Evolutionary conservation across 2,329 filamentous ascomycete genomes (phyloP), one percentile per base, ranked within the genome.

Genomic region (Grosmannia clavigera): DNA sequence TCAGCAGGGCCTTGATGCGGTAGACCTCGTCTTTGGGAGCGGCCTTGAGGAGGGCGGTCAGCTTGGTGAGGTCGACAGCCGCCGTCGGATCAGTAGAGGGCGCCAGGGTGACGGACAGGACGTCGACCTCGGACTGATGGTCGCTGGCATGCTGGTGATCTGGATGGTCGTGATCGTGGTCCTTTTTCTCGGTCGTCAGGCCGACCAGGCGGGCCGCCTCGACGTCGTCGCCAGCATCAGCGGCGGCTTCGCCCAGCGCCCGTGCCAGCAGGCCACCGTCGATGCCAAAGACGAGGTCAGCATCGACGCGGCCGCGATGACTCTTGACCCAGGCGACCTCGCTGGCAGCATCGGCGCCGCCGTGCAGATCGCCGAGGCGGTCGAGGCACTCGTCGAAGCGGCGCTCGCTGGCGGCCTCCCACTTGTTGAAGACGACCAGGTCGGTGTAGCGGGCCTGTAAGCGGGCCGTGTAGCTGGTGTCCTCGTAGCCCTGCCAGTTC

Each of bases 11-110:
- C 72, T 99, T 99, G 71, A 99, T 97, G 60, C 94, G 84, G 74
- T 97, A 99, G 11, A 95, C 84, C 69, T 97, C 92, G 65, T 99
- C 94, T 70, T 95, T 96, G 0, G 91, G 88, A 0, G 92, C 88
- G 0, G 82, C 73, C 55, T 79, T 77, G 38, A 97, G 79, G 2
- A 97, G 76, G 11, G 75, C 75, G 60, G 85, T 77, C 9, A 96
- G 79, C 64, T 86, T 79, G 60, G 83, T 77, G 0, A 84, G 76
- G 35, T 84, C 79, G 29, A 83, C 63, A 1, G 60, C 55, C 3
- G 64, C 50, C 10, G 38, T 14, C 12, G 43, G 4, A 7, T 1
- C 16, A 5, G 43, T 7, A 9, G 43, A n/a, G 16, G 43, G 43
- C 19, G 19, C 1, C 58, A 96, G 74, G 7, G 86, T 84, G n/a